Percentiles rank a stretch among this genome's conserved stretches.
Evolutionary conservation across 2,329 filamentous ascomycete genomes (phyloP).

Genomic region (Pseudogymnoascus sp.): DNA sequence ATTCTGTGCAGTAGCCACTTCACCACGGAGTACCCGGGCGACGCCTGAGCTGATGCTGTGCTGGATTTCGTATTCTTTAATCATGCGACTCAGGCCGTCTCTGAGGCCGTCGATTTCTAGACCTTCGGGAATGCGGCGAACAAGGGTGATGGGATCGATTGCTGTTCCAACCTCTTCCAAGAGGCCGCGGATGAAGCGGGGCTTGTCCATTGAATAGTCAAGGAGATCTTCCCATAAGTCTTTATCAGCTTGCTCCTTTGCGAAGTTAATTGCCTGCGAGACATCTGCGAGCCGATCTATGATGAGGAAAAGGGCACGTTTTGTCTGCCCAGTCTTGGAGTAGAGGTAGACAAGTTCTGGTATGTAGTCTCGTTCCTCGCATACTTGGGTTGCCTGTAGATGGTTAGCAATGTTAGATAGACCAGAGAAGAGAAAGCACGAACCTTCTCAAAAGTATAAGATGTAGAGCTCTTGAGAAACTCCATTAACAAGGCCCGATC

Average conservation of each 20-base stretch:
- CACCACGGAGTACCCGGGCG: conserved; percentile 75
- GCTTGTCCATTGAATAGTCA: conserved; percentile 96
- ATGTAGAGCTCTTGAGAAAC: conserved; percentile 75
- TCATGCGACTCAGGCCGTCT: conserved; percentile 81
- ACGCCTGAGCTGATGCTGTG: conserved; percentile 86
- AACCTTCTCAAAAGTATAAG: conserved; percentile 77
- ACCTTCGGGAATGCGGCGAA: conserved; percentile 84
- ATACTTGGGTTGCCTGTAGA: conserved; percentile 59
- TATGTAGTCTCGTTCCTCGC: conserved; percentile 72
- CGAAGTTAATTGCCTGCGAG: conserved; percentile 85
- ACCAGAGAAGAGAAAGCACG: conserved; percentile 7
- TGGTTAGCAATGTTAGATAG: conserved; percentile 13
- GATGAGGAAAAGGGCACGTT: conserved; percentile 83
- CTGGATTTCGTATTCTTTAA: conserved; percentile 94
- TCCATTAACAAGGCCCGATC: conserved; percentile 76
- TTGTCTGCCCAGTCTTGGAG: conserved; percentile 90
- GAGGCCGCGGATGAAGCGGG: conserved; percentile 82
- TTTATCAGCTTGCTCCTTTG: conserved; percentile 83
- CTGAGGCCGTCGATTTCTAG: conserved; percentile 85
- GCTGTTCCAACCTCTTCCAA: conserved; percentile 90
- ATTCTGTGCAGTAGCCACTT: conserved; percentile 79
- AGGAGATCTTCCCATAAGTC: conserved; percentile 94
- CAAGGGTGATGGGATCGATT: conserved; percentile 84
- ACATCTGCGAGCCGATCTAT: conserved; percentile 90
- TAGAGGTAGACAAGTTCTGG: conserved; percentile 93